phyloP scores from a whole-genome alignment of 1,284 basidiomycete species.

The Cystobasidium pallidum region DNA sequence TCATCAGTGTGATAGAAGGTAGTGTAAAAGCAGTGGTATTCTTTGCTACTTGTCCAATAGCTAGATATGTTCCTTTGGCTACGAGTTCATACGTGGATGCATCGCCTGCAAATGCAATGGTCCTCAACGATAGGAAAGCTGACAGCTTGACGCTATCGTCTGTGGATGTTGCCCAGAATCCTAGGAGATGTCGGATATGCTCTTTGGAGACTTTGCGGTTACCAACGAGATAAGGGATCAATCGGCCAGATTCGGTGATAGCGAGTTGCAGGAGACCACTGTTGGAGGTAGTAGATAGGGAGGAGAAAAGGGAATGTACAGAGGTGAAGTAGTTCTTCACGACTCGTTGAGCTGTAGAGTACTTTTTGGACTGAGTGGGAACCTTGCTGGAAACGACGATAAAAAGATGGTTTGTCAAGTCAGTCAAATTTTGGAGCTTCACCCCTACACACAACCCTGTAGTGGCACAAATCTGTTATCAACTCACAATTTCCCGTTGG shows the following conservation, averaged over 20 bases:
- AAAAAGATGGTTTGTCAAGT: too few species aligned
- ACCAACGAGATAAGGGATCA: slow-evolving; percentile 80
- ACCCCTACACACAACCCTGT: too few species aligned
- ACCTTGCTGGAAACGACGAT: too few species aligned
- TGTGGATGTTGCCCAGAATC: slow-evolving; percentile 62
- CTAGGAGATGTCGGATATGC: slow-evolving; percentile 63
- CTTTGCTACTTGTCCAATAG: slow-evolving; percentile 78
- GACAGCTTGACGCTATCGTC: slow-evolving; percentile 83
- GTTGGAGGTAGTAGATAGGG: slow-evolving; percentile 45
- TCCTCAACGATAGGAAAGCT: slow-evolving; percentile 82
- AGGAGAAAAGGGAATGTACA: slow-evolving; percentile 68
- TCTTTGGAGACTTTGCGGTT: slow-evolving; percentile 80
- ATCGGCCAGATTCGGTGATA: slow-evolving; percentile 77
- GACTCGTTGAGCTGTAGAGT: slow-evolving; percentile 76
- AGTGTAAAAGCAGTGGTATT: slow-evolving; percentile 82
- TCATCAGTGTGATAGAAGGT: slow-evolving; percentile 95
- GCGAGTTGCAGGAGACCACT: slow-evolving; percentile 67
- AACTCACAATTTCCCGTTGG: slow-evolving; percentile 80
- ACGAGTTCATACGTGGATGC: slow-evolving; percentile 81
- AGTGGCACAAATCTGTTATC: too few species aligned
- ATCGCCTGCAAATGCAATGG: slow-evolving; percentile 77
- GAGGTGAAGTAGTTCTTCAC: slow-evolving; percentile 88
- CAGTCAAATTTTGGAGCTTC: too few species aligned
- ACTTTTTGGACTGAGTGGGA: slow-evolving; percentile 56
- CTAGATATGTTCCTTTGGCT: slow-evolving; percentile 85